These are phyloP conservation scores for Chrysoporthe deuterocubensis DNA, from an alignment of 2,329 filamentous ascomycete genomes.

Conservation along the genomic window DNA sequence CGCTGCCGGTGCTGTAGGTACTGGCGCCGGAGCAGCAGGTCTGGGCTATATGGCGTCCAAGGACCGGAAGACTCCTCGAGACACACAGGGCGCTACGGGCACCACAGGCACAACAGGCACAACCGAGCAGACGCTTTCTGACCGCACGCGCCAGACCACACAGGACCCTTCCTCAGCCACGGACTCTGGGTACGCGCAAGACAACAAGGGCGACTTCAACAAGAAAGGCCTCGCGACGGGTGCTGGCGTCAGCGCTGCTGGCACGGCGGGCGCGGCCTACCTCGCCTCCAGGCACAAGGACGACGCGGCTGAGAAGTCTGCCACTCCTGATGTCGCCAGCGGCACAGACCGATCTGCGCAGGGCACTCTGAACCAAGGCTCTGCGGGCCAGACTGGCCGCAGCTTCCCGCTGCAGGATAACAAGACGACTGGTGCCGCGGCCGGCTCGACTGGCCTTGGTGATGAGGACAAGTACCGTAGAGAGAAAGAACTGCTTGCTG, in stretches of 20 bases:
- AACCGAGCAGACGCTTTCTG: neutral
- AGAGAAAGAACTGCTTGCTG: conserved; percentile 5
- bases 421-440: neutral
- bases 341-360: neutral
- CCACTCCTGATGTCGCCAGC: neutral
- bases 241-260: conserved; percentile 3
- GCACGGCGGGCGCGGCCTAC: conserved; percentile 12
- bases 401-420: neutral
- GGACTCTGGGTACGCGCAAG: neutral
- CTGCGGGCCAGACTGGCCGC: neutral
- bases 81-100: neutral
- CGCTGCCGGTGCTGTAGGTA: conserved; percentile 10
- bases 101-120: neutral
- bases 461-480: neutral
- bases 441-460: neutral
- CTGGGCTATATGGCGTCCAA: conserved; percentile 1
- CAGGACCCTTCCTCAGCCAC: neutral
- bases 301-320: neutral
- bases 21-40: conserved; percentile 7
- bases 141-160: neutral
- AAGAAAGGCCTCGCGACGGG: neutral
- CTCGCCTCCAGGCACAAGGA: conserved; percentile 14
- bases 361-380: neutral
- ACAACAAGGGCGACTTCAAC: neutral
- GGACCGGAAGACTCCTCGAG: neutral